Percentiles rank a stretch among this genome's conserved stretches.
These are phyloP conservation scores for Starmerella kuoi DNA, from an alignment of 805 yeast species.

Conservation along the genomic window DNA sequence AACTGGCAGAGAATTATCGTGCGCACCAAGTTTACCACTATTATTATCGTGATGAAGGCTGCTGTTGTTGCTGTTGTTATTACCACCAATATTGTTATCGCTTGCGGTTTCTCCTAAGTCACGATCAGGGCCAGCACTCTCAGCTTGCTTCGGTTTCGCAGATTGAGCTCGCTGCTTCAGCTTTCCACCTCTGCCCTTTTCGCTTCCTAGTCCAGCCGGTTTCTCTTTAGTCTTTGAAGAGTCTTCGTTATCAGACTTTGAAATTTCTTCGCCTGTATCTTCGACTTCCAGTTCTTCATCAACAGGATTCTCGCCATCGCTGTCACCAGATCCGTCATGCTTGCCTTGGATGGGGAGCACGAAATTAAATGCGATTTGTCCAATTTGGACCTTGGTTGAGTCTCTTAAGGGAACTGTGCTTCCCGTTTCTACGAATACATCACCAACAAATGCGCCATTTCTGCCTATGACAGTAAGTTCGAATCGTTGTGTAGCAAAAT, in stretches of 20 bases:
- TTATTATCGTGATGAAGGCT: too few relatives aligned
- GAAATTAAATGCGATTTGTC: conserved; percentile 80
- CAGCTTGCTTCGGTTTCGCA: background rate
- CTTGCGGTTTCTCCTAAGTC: background rate
- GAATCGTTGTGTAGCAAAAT: conserved; percentile 89
- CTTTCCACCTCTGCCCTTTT: conserved; percentile 16
- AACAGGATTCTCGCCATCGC: conserved; percentile 4
- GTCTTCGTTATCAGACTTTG: background rate
- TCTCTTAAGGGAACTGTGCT: conserved; percentile 78
- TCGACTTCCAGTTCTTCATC: conserved; percentile 10
- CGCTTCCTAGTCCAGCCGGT: conserved; percentile 11
- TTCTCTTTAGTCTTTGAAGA: background rate
- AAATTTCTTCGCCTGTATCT: conserved; percentile 2
- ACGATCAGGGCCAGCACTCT: too few relatives aligned
- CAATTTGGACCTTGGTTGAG: conserved; percentile 70
- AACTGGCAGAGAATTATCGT: background rate
- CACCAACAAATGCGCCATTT: conserved; percentile 95
- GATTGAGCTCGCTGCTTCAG: conserved; percentile 14
- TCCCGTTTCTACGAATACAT: conserved; percentile 76
- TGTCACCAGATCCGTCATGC: conserved; percentile 8
- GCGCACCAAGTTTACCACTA: too few relatives aligned
- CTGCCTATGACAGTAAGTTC: conserved; percentile 86
- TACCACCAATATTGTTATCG: background rate
- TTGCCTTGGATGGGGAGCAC: conserved; percentile 57
- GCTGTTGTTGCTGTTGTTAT: background rate